Percentiles rank a stretch among this genome's conserved stretches.
These are phyloP conservation scores for Nakazawaea ishiwadae DNA, from an alignment of 805 yeast species.

Conservation along the genomic window DNA sequence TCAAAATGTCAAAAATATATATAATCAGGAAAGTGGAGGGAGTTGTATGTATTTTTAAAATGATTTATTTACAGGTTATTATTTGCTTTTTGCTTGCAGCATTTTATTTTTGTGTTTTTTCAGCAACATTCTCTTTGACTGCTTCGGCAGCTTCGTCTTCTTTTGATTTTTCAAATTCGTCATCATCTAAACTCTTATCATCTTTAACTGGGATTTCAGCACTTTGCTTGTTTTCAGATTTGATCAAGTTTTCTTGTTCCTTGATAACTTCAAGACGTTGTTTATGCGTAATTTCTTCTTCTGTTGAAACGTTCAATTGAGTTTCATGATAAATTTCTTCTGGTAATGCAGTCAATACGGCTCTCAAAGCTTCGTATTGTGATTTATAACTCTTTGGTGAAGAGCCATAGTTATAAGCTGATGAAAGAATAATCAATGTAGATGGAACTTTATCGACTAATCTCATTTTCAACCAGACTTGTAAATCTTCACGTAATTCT, in stretches of 20 bases:
- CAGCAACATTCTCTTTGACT: background rate
- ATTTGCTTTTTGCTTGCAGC: background rate
- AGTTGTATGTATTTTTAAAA: too few relatives aligned
- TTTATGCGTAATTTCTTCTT: constrained; percentile 59
- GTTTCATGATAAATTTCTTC: constrained; percentile 95
- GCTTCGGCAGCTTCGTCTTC: constrained; percentile 8
- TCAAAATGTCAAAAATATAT: too few relatives aligned
- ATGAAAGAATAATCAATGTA: constrained; percentile 74
- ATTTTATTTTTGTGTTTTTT: constrained; percentile 3
- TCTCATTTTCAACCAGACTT: constrained; percentile 84
- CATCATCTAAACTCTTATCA: constrained; percentile 56
- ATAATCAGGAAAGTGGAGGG: too few relatives aligned
- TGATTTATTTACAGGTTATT: constrained; percentile 3
- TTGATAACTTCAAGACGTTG: constrained; percentile 68
- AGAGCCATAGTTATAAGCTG: constrained; percentile 82
- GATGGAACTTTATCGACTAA: constrained; percentile 86
- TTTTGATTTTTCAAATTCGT: constrained; percentile 13
- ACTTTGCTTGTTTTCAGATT: constrained; percentile 86
- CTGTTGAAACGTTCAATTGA: constrained; percentile 62
- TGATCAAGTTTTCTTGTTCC: constrained; percentile 79
- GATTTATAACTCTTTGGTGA: constrained; percentile 37
- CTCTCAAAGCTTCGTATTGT: constrained; percentile 81
- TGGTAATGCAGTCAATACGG: constrained; percentile 86
- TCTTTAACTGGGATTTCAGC: constrained; percentile 57
- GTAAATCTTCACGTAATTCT: constrained; percentile 69